phyloP scores from a whole-genome alignment of 192 early-diverging fungal species.

The Dissophora ornata region DNA sequence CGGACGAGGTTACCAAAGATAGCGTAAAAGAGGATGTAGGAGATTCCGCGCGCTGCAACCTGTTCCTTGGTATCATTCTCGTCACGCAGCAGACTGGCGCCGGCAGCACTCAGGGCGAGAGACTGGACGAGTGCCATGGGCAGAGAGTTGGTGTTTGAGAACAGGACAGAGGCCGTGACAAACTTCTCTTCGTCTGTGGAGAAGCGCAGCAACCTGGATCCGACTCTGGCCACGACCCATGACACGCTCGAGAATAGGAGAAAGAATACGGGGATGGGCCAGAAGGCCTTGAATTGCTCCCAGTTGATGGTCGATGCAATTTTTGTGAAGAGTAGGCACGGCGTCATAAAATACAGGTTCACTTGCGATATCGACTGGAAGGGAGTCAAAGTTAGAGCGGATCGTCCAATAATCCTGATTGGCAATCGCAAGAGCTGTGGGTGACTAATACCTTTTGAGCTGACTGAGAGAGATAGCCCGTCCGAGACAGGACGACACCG shows the following conservation, averaged over 20 bases:
- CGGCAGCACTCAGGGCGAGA: constrained; percentile 58
- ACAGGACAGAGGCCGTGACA: constrained; percentile 71
- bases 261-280: constrained; percentile 74
- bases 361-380: constrained; percentile 63
- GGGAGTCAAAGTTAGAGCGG: not conserved
- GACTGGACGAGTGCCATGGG: constrained; percentile 78
- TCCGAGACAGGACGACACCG: constrained; percentile 38
- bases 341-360: constrained; percentile 79
- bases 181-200: constrained; percentile 65
- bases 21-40: constrained; percentile 84
- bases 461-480: constrained; percentile 41
- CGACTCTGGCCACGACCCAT: constrained; percentile 41
- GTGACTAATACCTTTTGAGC: constrained; percentile 36
- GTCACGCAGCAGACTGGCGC: constrained; percentile 46
- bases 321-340: constrained; percentile 79
- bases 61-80: constrained; percentile 54
- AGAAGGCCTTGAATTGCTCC: constrained; percentile 72
- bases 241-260: constrained; percentile 44
- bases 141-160: constrained; percentile 79
- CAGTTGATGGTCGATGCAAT: constrained; percentile 75
- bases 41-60: constrained; percentile 70
- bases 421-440: no score
- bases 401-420: not conserved
- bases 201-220: constrained; percentile 53
- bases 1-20: constrained; percentile 80